phyloP scores from a whole-genome alignment of 2,329 filamentous ascomycete species.

The Metarhizium humberi region DNA sequence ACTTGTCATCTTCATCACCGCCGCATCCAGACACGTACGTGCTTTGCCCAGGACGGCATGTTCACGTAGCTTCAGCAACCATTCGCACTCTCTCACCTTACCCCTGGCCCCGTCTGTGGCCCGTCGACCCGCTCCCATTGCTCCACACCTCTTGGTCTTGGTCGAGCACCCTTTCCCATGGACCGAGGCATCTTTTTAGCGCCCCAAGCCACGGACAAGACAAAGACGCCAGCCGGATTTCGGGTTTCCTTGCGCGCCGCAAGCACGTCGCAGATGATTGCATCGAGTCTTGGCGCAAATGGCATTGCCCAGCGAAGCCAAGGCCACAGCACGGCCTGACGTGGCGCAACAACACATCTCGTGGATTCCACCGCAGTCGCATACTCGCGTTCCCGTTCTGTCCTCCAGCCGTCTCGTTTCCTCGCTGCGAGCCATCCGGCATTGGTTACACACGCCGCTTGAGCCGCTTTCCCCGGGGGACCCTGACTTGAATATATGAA shows the following conservation, averaged over 20 bases:
- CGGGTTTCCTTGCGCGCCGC: neutral
- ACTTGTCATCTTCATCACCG: neutral
- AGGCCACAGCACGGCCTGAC: neutral
- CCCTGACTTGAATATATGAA: no score
- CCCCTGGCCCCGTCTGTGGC: neutral
- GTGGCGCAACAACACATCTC: neutral
- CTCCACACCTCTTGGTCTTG: neutral
- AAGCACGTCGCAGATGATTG: neutral
- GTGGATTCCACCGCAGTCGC: neutral
- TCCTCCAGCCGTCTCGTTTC: neutral
- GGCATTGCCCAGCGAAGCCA: neutral
- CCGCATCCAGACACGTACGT: neutral
- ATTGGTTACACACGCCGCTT: neutral
- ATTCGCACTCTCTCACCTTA: neutral
- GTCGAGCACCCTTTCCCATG: neutral
- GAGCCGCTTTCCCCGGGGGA: neutral
- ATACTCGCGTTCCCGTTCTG: neutral
- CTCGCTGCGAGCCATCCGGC: neutral
- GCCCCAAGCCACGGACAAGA: no score
- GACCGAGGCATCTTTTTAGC: neutral
- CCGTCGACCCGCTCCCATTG: neutral
- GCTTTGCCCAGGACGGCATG: no score
- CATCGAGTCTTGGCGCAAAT: neutral
- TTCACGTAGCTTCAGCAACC: neutral
- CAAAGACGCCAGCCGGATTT: neutral